phyloP scores from a whole-genome alignment of 1,139 yeast species.

The Suhomyces taliae region DNA sequence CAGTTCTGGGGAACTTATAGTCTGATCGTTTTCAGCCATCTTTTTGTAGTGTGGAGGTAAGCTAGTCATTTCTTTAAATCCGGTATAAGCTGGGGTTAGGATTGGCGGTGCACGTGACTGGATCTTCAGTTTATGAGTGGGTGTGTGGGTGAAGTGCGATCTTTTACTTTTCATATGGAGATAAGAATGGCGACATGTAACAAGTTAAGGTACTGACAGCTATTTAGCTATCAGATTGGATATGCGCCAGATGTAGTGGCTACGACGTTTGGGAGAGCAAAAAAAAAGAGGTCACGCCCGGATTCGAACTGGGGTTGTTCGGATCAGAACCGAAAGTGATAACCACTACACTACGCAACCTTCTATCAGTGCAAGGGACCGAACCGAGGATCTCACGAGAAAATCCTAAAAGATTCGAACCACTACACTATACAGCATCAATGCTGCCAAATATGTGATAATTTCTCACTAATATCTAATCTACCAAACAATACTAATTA shows the following conservation, averaged over 20 bases:
- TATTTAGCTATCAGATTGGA: no score
- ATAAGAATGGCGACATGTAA: no score
- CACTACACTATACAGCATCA: constrained; percentile 49
- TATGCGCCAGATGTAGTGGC: no score
- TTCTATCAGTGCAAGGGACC: background rate
- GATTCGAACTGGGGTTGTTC: constrained; percentile 94
- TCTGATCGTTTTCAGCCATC: background rate
- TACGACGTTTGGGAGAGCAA: background rate
- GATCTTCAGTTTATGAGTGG: no score
- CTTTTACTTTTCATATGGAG: no score
- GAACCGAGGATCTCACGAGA: constrained; percentile 86
- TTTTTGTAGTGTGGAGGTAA: background rate
- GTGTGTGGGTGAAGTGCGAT: no score
- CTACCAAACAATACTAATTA: no score
- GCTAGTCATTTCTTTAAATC: background rate
- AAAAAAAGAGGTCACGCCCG: constrained; percentile 72
- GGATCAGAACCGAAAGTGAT: constrained; percentile 61
- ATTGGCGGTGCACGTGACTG: background rate
- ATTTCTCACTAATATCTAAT: no score
- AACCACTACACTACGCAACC: constrained; percentile 55
- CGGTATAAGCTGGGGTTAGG: background rate
- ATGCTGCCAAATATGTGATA: no score
- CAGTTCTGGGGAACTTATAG: background rate
- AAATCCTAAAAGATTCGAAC: constrained; percentile 48
- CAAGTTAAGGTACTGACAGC: no score